Percentiles rank a stretch among this genome's conserved stretches.
Conservation (phyloP, 345 rosid species). For the Draba incana region DNA sequence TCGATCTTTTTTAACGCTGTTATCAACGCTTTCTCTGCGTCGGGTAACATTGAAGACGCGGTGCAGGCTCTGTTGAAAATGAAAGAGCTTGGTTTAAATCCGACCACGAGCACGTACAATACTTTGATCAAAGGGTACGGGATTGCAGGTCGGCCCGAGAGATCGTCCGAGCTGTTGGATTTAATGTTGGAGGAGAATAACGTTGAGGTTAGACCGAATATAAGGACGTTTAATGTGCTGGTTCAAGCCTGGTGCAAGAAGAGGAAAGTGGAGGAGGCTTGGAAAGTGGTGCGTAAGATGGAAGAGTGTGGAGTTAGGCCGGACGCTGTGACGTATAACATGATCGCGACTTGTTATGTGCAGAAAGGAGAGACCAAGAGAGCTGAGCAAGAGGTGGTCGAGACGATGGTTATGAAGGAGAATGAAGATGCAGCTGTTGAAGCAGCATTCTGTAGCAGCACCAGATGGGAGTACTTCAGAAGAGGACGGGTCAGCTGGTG, state of each 20-base stretch:
- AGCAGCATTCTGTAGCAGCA: too few species aligned
- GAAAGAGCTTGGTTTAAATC: slow-evolving; percentile 59
- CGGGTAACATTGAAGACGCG: slow-evolving; percentile 62
- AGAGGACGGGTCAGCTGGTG: too few species aligned
- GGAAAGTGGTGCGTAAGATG: slow-evolving; percentile 61
- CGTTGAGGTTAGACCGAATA: slow-evolving; percentile 50
- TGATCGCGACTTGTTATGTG: slow-evolving; percentile 59
- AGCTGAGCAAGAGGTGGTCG: slow-evolving; percentile 52
- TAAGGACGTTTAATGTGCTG: slow-evolving; percentile 62
- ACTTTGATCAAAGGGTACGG: slow-evolving; percentile 70
- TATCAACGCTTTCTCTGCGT: slow-evolving; percentile 65
- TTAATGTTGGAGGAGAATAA: slow-evolving; percentile 49
- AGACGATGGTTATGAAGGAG: slow-evolving; percentile 51
- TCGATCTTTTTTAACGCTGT: slow-evolving; percentile 61
- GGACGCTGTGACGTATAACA: slow-evolving; percentile 63
- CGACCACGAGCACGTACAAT: slow-evolving; percentile 63
- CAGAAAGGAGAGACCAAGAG: slow-evolving; percentile 53
- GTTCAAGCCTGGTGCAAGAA: slow-evolving; percentile 70
- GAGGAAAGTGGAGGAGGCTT: slow-evolving; percentile 56
- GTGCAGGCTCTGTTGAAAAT: slow-evolving; percentile 53
- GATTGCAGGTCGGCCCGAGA: slow-evolving; percentile 60
- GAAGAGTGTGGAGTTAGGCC: slow-evolving; percentile 53
- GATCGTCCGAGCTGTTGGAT: slow-evolving; percentile 54
- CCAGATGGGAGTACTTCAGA: too few species aligned
- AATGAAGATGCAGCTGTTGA: too few species aligned